Evolutionary conservation across 2,329 filamentous ascomycete species (phyloP), one percentile per base, ranked within the genome.

Genomic region (Amauroascus niger): DNA sequence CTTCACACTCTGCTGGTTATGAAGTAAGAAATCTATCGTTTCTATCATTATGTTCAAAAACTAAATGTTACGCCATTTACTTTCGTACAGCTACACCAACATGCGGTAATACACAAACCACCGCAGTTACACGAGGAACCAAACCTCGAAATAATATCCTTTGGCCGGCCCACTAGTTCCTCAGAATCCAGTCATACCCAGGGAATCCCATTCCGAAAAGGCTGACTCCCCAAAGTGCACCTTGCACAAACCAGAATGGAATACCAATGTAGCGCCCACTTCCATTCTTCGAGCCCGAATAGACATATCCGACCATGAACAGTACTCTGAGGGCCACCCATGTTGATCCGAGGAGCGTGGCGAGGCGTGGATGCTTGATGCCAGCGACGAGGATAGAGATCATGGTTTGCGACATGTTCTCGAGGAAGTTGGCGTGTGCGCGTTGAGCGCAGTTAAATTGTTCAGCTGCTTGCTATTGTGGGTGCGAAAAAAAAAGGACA

Each of bases 341-440:
- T 1, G 65, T 63, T 0, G 65, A 65, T 7, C 77, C 77, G 46
- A 79, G 57, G 3, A 65, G 67, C 0, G 75, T 67, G 2, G 74
- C 68, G 3, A 72, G 65, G 26, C 70, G 61, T 0, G 80, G 80
- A 64, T 76, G 80, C 57, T 69, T 69, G 52, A 82, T 60, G 1
- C 80, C 80, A 0, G 75, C 71, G 52, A 82, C 70, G 16, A 82
- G 67, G 62, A 79, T 70, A 46, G 72, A 72, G 24, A 75, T 68
- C 44, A 80, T 71, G 3, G 75, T 74, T 52, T 74, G 71, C 1
- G 74, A 62, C 57, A 78, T 73, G 65, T 81, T 80, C 69, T 84
- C 81, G 59, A 78, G 67, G 67, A 76, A 81, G 67, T 83, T 82
- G 63, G 72, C 71, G 70, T 81, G 78, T 16, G 77, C 74, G 59